A percentile compares a stretch with the other conserved stretches of the same genome.
These are phyloP conservation scores for Colletotrichum gigasporum DNA, from an alignment of 2,329 filamentous ascomycete species.

Conservation along the genomic window DNA sequence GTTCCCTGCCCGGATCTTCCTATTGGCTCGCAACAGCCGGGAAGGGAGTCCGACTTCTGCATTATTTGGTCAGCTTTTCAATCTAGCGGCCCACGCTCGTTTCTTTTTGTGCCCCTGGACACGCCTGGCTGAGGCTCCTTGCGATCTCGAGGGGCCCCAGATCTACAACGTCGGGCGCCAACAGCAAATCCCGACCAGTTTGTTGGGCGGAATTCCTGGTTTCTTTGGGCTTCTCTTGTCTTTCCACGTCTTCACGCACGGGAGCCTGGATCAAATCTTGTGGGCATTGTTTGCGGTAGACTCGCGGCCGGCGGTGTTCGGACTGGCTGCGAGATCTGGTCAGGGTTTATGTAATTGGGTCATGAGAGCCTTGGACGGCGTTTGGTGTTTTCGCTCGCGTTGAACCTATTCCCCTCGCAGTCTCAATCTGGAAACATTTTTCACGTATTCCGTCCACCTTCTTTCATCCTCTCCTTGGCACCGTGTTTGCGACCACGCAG, in stretches of 20 bases:
- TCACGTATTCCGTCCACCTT: too few relatives aligned
- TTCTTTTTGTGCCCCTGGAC: conserved; percentile 20
- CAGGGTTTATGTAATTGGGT: conserved; percentile 4
- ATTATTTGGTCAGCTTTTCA: conserved; percentile 13
- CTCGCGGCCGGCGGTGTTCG: conserved; percentile 14
- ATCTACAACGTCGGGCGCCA: conserved; percentile 23
- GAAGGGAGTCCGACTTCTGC: conserved; percentile 6
- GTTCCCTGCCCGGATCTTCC: not conserved
- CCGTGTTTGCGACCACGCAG: not conserved
- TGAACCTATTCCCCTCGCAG: not conserved
- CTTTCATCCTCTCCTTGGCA: not conserved
- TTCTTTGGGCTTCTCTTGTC: not conserved
- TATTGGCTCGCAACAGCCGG: conserved; percentile 13
- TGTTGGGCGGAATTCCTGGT: not conserved
- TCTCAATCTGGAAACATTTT: conserved; percentile 10
- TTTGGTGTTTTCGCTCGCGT: conserved; percentile 1
- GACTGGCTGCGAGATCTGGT: not conserved
- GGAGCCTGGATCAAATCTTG: not conserved
- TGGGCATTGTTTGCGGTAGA: conserved; percentile 7
- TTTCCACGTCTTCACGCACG: conserved; percentile 2
- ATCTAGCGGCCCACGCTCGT: conserved; percentile 17
- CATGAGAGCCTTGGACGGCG: conserved; percentile 1
- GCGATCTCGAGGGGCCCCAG: conserved; percentile 4
- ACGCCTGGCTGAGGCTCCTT: conserved; percentile 9
- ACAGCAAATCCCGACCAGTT: not conserved